Conservation (phyloP, 176 grass and related monocot species). For the Cenchrus fungigraminus region DNA sequence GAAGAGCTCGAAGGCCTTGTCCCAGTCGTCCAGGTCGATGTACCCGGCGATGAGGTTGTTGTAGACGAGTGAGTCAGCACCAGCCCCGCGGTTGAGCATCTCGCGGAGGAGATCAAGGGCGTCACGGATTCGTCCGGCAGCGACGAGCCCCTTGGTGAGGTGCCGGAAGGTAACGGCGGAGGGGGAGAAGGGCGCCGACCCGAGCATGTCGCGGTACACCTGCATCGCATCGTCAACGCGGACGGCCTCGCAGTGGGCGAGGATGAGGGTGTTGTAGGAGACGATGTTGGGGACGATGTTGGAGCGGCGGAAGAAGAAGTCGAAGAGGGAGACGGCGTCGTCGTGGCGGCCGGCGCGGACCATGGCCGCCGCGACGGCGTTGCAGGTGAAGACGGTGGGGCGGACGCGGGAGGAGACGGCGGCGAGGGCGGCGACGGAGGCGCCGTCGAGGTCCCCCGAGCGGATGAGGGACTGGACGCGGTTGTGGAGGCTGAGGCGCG, state of each 20-base stretch:
- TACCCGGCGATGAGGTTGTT: constrained; percentile 67
- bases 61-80: constrained; percentile 62
- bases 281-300: constrained; percentile 62
- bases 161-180: constrained; percentile 55
- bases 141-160: constrained; percentile 66
- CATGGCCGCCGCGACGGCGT: constrained; percentile 58
- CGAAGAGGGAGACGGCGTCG: constrained; percentile 49
- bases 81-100: constrained; percentile 50
- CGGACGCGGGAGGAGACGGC: constrained; percentile 48
- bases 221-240: constrained; percentile 49
- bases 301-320: constrained; percentile 61
- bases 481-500: constrained; percentile 42
- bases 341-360: constrained; percentile 45
- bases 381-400: constrained; percentile 75
- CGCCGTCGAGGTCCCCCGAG: constrained; percentile 29
- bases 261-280: constrained; percentile 67
- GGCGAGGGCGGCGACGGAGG: constrained; percentile 28
- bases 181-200: constrained; percentile 46
- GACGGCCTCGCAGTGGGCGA: constrained; percentile 42
- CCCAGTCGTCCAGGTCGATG: constrained; percentile 50
- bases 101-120: constrained; percentile 60
- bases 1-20: constrained; percentile 57
- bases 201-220: constrained; percentile 54
- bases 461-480: constrained; percentile 41
- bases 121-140: constrained; percentile 45